Evolutionary conservation across 106 monocot genomes (phyloP).

Genomic region (Posidonia australis): DNA sequence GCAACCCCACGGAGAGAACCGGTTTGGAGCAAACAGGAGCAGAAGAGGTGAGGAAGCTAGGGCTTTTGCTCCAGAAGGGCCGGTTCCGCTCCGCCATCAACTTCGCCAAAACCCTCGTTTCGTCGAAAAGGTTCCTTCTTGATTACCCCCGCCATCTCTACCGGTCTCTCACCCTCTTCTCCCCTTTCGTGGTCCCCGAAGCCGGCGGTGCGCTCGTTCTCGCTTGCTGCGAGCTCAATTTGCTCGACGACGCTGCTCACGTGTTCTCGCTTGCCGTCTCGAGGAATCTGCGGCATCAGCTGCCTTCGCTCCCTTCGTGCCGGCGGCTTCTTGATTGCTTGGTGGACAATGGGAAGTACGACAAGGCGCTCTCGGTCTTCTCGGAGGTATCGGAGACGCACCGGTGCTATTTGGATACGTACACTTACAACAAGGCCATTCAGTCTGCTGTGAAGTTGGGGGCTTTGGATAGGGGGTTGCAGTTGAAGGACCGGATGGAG

Average conservation of each 20-base stretch:
- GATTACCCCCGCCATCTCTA: slow-evolving; percentile 18
- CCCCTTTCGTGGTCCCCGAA: slow-evolving; percentile 3
- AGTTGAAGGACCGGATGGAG: slow-evolving; percentile 21
- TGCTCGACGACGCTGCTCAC: slow-evolving; percentile 14
- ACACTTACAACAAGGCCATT: slow-evolving; percentile 48
- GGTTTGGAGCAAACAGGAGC: neutral
- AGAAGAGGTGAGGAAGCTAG: slow-evolving; percentile 1
- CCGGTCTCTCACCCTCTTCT: slow-evolving; percentile 8
- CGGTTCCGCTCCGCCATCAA: slow-evolving; percentile 20
- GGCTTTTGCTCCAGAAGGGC: slow-evolving; percentile 1
- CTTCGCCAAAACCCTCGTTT: slow-evolving; percentile 24
- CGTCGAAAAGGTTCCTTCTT: neutral
- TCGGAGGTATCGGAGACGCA: slow-evolving; percentile 5
- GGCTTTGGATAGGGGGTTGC: slow-evolving; percentile 25
- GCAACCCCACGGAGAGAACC: neutral
- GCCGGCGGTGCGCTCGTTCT: slow-evolving; percentile 17
- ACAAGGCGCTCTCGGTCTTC: slow-evolving; percentile 27
- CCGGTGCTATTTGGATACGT: slow-evolving; percentile 27
- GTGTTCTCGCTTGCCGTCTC: slow-evolving; percentile 12
- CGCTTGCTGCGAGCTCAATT: slow-evolving; percentile 18
- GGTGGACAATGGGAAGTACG: slow-evolving; percentile 27
- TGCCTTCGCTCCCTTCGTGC: slow-evolving; percentile 12
- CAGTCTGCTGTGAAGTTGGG: slow-evolving; percentile 32
- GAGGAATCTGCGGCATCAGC: neutral
- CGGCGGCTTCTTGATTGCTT: slow-evolving; percentile 40